A percentile compares a stretch with the other conserved stretches of the same genome.
phyloP scores from a whole-genome alignment of 441 rosid genomes.

The Populus tomentosa region DNA sequence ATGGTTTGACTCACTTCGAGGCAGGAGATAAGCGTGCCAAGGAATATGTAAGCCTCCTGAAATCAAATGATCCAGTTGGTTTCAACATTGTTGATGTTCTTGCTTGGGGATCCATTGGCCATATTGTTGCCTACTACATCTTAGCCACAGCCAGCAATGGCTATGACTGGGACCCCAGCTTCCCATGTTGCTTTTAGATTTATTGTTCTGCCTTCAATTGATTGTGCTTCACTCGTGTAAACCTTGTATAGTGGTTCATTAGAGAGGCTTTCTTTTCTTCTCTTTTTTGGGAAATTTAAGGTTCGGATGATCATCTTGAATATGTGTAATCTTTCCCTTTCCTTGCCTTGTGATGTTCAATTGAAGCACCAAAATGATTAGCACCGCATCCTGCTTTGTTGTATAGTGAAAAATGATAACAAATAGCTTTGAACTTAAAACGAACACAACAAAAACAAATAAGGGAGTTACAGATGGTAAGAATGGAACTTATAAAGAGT shows the following conservation, averaged over 20 bases:
- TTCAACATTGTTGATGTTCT: slow-evolving; percentile 96
- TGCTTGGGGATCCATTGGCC: slow-evolving; percentile 98
- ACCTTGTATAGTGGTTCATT: neutral
- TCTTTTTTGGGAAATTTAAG: neutral
- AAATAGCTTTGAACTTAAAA: too few species aligned
- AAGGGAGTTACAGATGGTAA: too few species aligned
- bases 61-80: slow-evolving; percentile 93
- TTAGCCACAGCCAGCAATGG: slow-evolving; percentile 95
- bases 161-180: slow-evolving; percentile 59
- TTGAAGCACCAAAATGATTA: neutral
- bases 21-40: slow-evolving; percentile 92
- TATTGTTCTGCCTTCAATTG: neutral
- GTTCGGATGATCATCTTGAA: neutral
- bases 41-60: slow-evolving; percentile 85
- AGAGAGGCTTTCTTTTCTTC: neutral
- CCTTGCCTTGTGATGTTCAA: neutral
- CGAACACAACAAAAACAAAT: too few species aligned
- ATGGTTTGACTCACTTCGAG: slow-evolving; percentile 87
- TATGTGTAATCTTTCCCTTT: neutral
- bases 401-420: too few species aligned
- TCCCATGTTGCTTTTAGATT: slow-evolving; percentile 24
- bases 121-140: slow-evolving; percentile 92
- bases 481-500: too few species aligned
- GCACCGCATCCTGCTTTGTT: neutral
- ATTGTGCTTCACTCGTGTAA: neutral